Evolutionary conservation across 345 rosid genomes (phyloP), one percentile per base, ranked within the genome.

Genomic region (Rhodamnia argentea): DNA sequence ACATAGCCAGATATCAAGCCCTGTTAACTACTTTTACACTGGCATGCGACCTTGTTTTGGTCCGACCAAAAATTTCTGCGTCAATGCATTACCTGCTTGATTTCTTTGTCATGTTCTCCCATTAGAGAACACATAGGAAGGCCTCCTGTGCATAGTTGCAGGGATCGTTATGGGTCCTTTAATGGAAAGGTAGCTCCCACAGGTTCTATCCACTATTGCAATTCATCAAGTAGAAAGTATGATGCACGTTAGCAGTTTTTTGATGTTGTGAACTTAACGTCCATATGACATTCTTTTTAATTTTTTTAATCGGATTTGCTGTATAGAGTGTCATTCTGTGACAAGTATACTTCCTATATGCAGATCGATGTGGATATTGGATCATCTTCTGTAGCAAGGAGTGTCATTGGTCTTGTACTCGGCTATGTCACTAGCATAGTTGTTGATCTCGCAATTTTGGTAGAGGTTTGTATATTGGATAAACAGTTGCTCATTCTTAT

Each of bases 341-440:
- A 50, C 74, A 37, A 54, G 16, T 37, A 42, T 9, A 51, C 20
- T 42, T n/a, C 78, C 88, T 51, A 82, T 83, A 24, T 92, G 91
- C 94, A 97, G 99, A 94, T 96, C 74, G 99, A 96, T 89, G 99
- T 97, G 85, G 99, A 95, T 89, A 96, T 97, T 85, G 99, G 99
- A 86, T 96, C 99, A 85, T 97, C 99, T n/a, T 95, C 99, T 18
- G 99, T 97, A n/a, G 99, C 99, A 37, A 92, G 94, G 85, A 93
- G 98, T 85, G 96, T 97, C 85, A 92, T 97, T 52, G 98, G 99
- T 83, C 95, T 96, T 75, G 99, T 97, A 86, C 96, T 97, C 60
- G 99, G 99, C 89, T 96, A 95, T 47, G 95, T 96, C 84, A 97
- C 99, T n/a, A 96, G 98, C 91, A 89, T 97, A 85, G 95, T 96